Evolutionary conservation across 345 rosid species (phyloP), one percentile per base, ranked within the genome.

Genomic region (Linum trigynum): DNA sequence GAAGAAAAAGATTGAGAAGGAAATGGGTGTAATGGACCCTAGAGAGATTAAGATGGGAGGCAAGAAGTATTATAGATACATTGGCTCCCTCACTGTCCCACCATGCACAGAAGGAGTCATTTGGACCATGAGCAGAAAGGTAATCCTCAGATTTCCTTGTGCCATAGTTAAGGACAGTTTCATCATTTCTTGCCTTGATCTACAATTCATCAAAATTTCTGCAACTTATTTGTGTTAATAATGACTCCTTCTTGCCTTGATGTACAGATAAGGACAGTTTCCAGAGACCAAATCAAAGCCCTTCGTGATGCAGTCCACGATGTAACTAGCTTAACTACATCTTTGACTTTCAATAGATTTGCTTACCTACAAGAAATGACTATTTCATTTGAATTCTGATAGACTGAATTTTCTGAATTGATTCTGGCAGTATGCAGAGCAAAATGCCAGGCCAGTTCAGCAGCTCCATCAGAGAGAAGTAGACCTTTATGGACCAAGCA

Each of bases 41-140:
- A 66, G 62, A 16, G 68, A 76, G 6, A 76, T 87, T 5, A 80
- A 70, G 68, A 67, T 76, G 74, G 77, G 73, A 41, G 88, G 91
- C 68, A 75, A 65, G 39, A 75, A 65, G 23, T 82, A 81, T 63
- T 89, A 82, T 67, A 84, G 86, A 69, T 89, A 91, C 66, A 58
- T 67, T 36, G 98, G 98, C 48, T 91, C 98, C 1, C 90, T 91
- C 58, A 85, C 98, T 1, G 75, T 80, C 40, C 92, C 98, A 74
- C 96, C 96, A 59, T 91, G 96, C 71, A 80, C 92, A 0, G 82
- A 91, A 82, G 85, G 82, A 66, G 92, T 91, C 64, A 74, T 69
- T 61, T 85, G 96, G 96, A 83, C 69, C 66, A 78, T 89, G 63
- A 64, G 77, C 78, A 70, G 65, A 63, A 72, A 79, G 81, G 94